Evolutionary conservation across 2,329 filamentous ascomycete genomes (phyloP).

Genomic region (Curvularia eragrostidis): DNA sequence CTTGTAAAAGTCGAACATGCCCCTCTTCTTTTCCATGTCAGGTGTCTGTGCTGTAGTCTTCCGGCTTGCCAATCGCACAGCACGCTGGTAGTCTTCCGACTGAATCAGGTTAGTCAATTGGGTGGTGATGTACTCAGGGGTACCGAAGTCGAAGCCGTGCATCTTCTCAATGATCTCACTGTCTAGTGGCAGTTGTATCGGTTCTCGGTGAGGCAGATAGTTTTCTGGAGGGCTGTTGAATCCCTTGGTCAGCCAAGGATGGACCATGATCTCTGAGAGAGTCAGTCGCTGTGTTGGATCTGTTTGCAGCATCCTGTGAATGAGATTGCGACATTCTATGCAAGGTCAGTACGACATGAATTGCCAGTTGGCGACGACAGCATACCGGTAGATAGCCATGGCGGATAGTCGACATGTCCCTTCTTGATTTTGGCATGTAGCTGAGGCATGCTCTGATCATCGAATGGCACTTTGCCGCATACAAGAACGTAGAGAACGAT

Average conservation of each 20-base stretch:
- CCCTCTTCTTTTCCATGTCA: constrained; percentile 77
- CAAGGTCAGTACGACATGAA: constrained; percentile 8
- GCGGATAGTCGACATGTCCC: constrained; percentile 92
- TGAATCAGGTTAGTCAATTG: constrained; percentile 87
- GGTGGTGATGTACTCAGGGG: constrained; percentile 78
- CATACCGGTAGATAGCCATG: constrained; percentile 87
- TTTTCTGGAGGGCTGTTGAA: constrained; percentile 89
- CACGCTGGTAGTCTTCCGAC: constrained; percentile 91
- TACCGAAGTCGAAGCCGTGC: constrained; percentile 97
- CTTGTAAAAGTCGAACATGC: constrained; percentile 98
- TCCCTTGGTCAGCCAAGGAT: constrained; percentile 95
- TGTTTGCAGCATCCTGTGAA: constrained; percentile 94
- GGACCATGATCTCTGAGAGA: constrained; percentile 89
- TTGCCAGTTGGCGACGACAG: constrained; percentile 12
- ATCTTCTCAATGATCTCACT: constrained; percentile 85
- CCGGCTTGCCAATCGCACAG: constrained; percentile 72
- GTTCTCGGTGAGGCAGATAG: constrained; percentile 81
- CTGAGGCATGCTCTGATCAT: constrained; percentile 98
- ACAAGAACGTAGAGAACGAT: constrained; percentile 97
- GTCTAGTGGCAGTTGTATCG: constrained; percentile 84
- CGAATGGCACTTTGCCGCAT: constrained; percentile 97
- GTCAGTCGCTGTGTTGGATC: constrained; percentile 87
- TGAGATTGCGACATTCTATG: constrained; percentile 88
- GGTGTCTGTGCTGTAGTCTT: constrained; percentile 66
- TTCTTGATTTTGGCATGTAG: constrained; percentile 99